Percentiles rank a stretch among this genome's conserved stretches.
Conservation (phyloP, 2,329 filamentous ascomycete genomes). For the Apiospora saccharicola region DNA sequence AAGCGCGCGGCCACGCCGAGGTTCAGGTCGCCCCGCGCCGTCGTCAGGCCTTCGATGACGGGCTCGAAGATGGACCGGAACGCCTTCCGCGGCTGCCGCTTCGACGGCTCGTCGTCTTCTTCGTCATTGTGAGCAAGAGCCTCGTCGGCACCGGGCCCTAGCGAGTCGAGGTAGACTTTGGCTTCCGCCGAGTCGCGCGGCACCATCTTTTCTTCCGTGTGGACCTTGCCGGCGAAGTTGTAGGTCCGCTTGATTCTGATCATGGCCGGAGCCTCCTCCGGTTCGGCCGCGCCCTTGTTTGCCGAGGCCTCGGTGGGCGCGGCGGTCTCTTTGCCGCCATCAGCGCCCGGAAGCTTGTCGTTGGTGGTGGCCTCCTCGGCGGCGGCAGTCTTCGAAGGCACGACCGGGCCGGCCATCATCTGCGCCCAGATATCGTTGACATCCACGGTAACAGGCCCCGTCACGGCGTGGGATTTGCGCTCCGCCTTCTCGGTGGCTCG, state of each 20-base stretch:
- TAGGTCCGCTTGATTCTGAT: conserved; percentile 75
- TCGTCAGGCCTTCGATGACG: conserved; percentile 48
- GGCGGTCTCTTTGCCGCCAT: not conserved
- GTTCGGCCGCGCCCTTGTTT: conserved; percentile 31
- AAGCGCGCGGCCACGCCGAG: conserved; percentile 60
- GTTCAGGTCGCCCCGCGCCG: conserved; percentile 63
- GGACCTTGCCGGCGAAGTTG: conserved; percentile 76
- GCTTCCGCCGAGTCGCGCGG: conserved; percentile 71
- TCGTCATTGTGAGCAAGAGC: conserved; percentile 30
- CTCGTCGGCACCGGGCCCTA: conserved; percentile 42
- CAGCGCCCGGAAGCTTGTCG: not conserved
- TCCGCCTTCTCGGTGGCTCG: conserved; percentile 71
- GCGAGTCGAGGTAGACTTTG: conserved; percentile 66
- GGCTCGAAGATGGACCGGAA: conserved; percentile 72
- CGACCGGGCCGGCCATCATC: conserved; percentile 61
- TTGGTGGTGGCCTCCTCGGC: conserved; percentile 1
- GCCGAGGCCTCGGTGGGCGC: conserved; percentile 29
- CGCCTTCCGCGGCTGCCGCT: conserved; percentile 59
- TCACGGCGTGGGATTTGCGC: conserved; percentile 57
- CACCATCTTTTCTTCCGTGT: conserved; percentile 76
- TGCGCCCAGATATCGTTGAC: conserved; percentile 75
- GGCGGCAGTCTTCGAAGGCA: conserved; percentile 36
- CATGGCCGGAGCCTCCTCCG: conserved; percentile 45
- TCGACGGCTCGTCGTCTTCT: conserved; percentile 43
- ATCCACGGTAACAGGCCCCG: conserved; percentile 71